Evolutionary conservation across 441 rosid genomes (phyloP).

Genomic region (Gossypium schwendimanii): DNA sequence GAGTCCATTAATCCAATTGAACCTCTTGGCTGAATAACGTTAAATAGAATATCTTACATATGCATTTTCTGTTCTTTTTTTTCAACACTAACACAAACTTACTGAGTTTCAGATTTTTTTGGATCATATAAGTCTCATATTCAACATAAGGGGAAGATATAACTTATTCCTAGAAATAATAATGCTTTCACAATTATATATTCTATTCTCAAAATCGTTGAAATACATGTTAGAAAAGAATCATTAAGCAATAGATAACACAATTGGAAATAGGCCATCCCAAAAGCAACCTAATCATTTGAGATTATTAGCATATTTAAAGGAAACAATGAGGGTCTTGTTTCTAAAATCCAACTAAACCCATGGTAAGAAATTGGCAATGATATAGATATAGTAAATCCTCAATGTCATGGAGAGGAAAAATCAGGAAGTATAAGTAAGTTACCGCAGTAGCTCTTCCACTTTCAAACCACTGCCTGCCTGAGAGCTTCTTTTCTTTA

Average conservation of each 20-base stretch:
- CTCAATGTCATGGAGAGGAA: background rate
- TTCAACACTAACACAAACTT: background rate
- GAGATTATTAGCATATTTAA: background rate
- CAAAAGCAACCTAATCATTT: background rate
- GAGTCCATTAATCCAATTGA: background rate
- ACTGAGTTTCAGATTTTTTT: background rate
- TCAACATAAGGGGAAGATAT: background rate
- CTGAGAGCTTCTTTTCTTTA: conserved; percentile 82
- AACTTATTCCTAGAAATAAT: background rate
- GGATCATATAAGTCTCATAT: background rate
- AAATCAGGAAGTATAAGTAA: background rate
- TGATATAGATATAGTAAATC: conserved; percentile 3
- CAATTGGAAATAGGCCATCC: background rate
- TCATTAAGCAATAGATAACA: background rate
- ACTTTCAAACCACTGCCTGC: conserved; percentile 96
- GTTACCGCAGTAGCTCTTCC: conserved; percentile 55
- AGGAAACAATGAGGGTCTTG: background rate
- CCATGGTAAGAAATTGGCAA: background rate
- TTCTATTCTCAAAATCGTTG: background rate
- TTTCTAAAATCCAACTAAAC: background rate
- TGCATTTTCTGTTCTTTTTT: background rate
- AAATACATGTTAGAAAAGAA: background rate
- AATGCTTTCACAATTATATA: background rate
- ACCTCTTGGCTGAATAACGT: background rate
- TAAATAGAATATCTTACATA: background rate